Evolutionary conservation across 768 basidiomycete genomes (phyloP).

Genomic region (Lenzites betulinus): DNA sequence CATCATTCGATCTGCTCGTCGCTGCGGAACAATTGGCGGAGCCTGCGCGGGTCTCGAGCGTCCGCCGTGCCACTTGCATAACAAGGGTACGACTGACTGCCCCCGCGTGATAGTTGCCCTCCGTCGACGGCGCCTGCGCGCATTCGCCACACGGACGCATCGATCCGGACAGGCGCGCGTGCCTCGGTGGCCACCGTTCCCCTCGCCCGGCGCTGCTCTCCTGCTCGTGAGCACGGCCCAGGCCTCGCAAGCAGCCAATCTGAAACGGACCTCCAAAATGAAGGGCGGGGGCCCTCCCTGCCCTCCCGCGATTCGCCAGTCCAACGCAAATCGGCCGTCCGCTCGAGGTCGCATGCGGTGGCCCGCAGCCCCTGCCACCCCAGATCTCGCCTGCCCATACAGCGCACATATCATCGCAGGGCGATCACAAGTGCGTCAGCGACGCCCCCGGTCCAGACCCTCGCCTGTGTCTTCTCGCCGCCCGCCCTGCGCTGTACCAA

Average conservation of each 20-base stretch:
- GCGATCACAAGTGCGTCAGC: constrained; percentile 1
- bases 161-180: constrained; percentile 18
- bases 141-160: constrained; percentile 16
- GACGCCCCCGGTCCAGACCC: constrained; percentile 4
- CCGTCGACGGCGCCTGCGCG: not conserved
- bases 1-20: constrained; percentile 12
- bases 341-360: not conserved
- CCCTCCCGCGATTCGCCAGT: constrained; percentile 10
- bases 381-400: constrained; percentile 1
- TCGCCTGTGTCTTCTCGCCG: not conserved
- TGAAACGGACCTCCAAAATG: constrained; percentile 23
- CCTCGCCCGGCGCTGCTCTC: not conserved
- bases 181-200: constrained; percentile 16
- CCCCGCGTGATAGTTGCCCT: constrained; percentile 7
- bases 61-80: too few species aligned
- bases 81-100: not conserved
- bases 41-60: not conserved
- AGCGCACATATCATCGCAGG: constrained; percentile 1
- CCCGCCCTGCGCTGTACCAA: not conserved
- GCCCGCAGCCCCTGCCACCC: constrained; percentile 1
- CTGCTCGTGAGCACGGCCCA: constrained; percentile 12
- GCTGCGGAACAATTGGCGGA: constrained; percentile 18
- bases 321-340: constrained; percentile 8
- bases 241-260: constrained; percentile 10
- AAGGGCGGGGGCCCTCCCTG: constrained; percentile 10